Percentiles rank a stretch among this genome's conserved stretches.
phyloP scores from a whole-genome alignment of 2,329 filamentous ascomycete species.

The Annulohypoxylon truncatum region DNA sequence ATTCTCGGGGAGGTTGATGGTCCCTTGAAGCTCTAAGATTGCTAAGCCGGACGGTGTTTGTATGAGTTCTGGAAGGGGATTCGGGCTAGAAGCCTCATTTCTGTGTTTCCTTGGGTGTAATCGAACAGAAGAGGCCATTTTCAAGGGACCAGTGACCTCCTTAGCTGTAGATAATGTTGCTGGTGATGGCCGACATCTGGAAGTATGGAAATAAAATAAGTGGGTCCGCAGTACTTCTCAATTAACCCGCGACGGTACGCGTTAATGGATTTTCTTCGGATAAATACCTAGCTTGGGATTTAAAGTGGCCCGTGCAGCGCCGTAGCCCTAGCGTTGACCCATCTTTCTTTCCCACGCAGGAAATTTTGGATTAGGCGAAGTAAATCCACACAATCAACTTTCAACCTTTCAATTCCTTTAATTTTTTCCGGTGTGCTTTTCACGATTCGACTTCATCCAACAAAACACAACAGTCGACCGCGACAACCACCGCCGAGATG shows the following conservation, averaged over 20 bases:
- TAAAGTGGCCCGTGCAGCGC: conserved; percentile 41
- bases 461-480: conserved; percentile 49
- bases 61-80: conserved; percentile 81
- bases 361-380: conserved; percentile 50
- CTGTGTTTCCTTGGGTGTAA: conserved; percentile 55
- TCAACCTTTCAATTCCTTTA: conserved; percentile 31
- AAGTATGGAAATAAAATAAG: conserved; percentile 1
- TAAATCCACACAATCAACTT: conserved; percentile 45
- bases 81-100: conserved; percentile 44
- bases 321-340: conserved; percentile 45
- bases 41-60: conserved; percentile 91
- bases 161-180: neutral
- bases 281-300: conserved; percentile 13
- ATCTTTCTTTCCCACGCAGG: conserved; percentile 41
- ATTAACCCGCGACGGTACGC: conserved; percentile 16
- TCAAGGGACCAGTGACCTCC: conserved; percentile 3
- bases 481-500: conserved; percentile 68
- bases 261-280: conserved; percentile 36
- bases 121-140: conserved; percentile 52
- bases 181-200: neutral
- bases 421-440: conserved; percentile 39
- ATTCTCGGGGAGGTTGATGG: conserved; percentile 76
- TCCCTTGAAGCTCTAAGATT: conserved; percentile 91
- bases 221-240: neutral
- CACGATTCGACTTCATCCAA: conserved; percentile 49